Percentiles rank a stretch among this genome's conserved stretches.
Evolutionary conservation across 2,329 filamentous ascomycete genomes (phyloP).

Genomic region (Penicillium griseofulvum): DNA sequence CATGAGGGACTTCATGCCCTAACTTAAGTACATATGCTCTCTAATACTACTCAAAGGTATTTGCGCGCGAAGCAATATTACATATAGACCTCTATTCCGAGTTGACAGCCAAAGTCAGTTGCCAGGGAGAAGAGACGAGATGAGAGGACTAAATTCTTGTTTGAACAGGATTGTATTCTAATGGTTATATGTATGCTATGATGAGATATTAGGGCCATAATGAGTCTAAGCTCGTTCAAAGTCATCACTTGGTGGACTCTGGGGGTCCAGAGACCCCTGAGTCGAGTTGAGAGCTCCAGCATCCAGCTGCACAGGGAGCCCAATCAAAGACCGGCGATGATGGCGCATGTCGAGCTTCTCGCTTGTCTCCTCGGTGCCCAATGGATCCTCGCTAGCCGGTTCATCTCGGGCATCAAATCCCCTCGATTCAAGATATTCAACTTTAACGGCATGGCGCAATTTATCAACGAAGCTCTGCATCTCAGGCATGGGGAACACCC

Average conservation of each 20-base stretch:
- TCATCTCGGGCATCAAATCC: constrained; percentile 34
- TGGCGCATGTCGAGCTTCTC: constrained; percentile 56
- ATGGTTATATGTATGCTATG: constrained; percentile 26
- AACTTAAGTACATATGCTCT: background rate
- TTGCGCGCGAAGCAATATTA: no score
- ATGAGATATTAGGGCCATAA: constrained; percentile 15
- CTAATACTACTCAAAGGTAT: no score
- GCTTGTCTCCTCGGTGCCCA: constrained; percentile 45
- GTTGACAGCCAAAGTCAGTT: no score
- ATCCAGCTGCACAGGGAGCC: constrained; percentile 50
- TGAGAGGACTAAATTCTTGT: background rate
- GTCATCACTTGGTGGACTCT: constrained; percentile 42
- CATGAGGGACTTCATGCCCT: no score
- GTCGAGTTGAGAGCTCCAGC: constrained; percentile 49
- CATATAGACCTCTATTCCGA: no score
- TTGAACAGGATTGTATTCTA: constrained; percentile 15
- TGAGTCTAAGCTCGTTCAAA: constrained; percentile 46
- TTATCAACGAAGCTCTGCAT: constrained; percentile 51
- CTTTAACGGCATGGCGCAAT: constrained; percentile 42
- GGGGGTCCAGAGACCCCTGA: constrained; percentile 34
- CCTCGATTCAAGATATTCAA: constrained; percentile 45
- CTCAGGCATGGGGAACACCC: constrained; percentile 49
- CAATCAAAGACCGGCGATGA: constrained; percentile 57
- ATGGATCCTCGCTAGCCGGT: constrained; percentile 27
- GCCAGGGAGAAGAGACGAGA: no score